Base-by-base conservation (phyloP, 2,329 filamentous ascomycete genomes). In the Incumbomyces delicatus region DNA sequence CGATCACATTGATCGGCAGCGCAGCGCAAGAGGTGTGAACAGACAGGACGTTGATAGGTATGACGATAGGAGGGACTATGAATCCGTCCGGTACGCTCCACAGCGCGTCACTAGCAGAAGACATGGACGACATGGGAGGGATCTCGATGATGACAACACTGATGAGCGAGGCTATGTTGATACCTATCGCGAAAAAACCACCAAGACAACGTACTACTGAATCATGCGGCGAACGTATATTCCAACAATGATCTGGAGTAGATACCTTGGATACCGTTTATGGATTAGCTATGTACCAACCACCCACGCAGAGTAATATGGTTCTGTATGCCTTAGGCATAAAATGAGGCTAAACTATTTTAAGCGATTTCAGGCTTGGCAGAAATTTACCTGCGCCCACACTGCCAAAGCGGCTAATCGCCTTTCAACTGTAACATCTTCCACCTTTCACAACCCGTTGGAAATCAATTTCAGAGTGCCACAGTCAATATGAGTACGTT, bases 401-500 rank as follows among this genome's bases (percentile, higher is more conserved):
- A 27, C 22, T 5, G 22, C 22, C 5, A 8, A 27, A 27, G 22
- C 5, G 22, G 8, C 22, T 27, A 27, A 27, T 4, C 4, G 22
- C 22, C 5, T 27, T 27, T 27, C 8, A 27, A 27, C 22, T 27
- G 22, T 27, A 27, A 27, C 22, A 27, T 27, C 22, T 27, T 27
- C 22, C 22, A 8, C 22, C 22, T 27, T 27, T 27, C 22, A 27
- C 22, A 27, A 27, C 22, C 4, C 22, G 22, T 27, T 8, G 22
- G 8, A 27, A 27, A 27, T 8, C 22, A 8, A 27, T 27, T 5
- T 27, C 22, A 27, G 22, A 22, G 30, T 47, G 17, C 39, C 38
- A 41, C 31, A 20, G 34, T 49, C 47, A 49, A 41, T 29, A 49
- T 49, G 47, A 49, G 46, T 49, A 49, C 41, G 46, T 29, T 18